Base-by-base conservation (phyloP, 1,139 yeast species). In the Saccharomyces hybrid region DNA sequence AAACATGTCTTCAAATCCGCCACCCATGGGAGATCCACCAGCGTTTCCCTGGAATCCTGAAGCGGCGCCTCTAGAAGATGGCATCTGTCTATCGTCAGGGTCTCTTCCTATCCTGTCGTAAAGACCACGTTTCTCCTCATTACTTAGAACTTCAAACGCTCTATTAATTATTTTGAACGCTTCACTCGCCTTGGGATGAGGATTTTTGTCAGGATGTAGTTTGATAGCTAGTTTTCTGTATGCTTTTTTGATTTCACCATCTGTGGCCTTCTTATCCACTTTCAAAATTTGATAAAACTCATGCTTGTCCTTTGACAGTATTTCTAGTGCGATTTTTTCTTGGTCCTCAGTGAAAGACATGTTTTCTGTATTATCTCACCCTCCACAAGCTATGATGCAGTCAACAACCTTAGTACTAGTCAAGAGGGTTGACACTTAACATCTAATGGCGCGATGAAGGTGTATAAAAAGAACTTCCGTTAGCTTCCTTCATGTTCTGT, bases 161-260 rank as follows among this genome's bases (percentile, higher is more conserved):
- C 91, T 88, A 54, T 95, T 89, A 25, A 91, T 82, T 62, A 77
- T 77, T 65, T 95, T 95, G 75, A 95, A 95, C 3, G 98, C 97
- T 69, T 95, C 99, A 56, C 90, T 88, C 1, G 99, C 91, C 60
- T 93, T 86, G 0, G 99, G 98, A 60, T 95, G 99, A 9, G 89
- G 84, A 71, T 95, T 95, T 73, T 95, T 93, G 72, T 95, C 99
- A 0, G 99, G 99, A 72, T 95, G 99, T 68, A 91, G 80, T 66
- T 86, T 88, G 48, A 95, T 80, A 8, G 99, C 98, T 58, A 91
- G 75, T 70, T 86, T 88, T 60, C 98, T 78, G 70, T 95, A 95
- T 13, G 98, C 87, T 69, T 89, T 88, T 66, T 91, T 88, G 64
- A 95, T 84, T 60, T 89, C 97, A 14, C 74, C 70, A 54, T 88